Evolutionary conservation across 2,329 filamentous ascomycete genomes (phyloP), one percentile per base, ranked within the genome.

Genomic region (Arthrocladium fulminans): DNA sequence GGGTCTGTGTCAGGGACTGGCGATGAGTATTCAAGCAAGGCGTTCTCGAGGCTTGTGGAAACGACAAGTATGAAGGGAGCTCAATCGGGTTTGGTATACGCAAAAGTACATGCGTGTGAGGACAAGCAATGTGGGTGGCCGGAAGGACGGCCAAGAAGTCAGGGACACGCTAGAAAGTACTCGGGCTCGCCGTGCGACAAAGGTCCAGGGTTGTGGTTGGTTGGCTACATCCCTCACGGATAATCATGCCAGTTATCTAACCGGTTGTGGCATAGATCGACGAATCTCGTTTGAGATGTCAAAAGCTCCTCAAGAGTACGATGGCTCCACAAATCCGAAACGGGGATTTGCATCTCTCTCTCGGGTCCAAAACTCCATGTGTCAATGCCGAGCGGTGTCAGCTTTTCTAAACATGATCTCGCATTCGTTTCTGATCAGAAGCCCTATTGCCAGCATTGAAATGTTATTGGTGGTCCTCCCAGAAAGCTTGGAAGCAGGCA

Each of bases 71-170:
- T 8, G 40, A 3, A 27, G 24, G 13, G 6, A 3, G 40, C 20
- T 17, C 3, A n/a, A 22, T 23, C 24, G 24, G 40, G 6, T 23
- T 13, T 20, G 8, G 24, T n/a, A 4, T 6, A 30, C n/a, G n/a
- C 41, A 44, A 41, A 41, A 41, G 39, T 41, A 41, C 39, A 41
- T 9, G n/a, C 13, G 32, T 35, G 32, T 9, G 17, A 5, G 32
- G 32, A 7, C 13, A 35, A 15, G 7, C 27, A n/a, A 35, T n/a
- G 13, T n/a, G 10, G 17, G 13, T n/a, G 17, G 5, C 32, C 13
- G 17, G 32, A 13, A 29, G 27, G 7, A 7, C 27, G 27, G 27
- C 27, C 27, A 29, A 29, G 27, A 13, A 29, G 27, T n/a, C 7
- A 29, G 27, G 13, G 27, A 13, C 27, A 7, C 27, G 27, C 27